Evolutionary conservation across 306 rosid genomes (phyloP).

Genomic region (Begonia masoniana): DNA sequence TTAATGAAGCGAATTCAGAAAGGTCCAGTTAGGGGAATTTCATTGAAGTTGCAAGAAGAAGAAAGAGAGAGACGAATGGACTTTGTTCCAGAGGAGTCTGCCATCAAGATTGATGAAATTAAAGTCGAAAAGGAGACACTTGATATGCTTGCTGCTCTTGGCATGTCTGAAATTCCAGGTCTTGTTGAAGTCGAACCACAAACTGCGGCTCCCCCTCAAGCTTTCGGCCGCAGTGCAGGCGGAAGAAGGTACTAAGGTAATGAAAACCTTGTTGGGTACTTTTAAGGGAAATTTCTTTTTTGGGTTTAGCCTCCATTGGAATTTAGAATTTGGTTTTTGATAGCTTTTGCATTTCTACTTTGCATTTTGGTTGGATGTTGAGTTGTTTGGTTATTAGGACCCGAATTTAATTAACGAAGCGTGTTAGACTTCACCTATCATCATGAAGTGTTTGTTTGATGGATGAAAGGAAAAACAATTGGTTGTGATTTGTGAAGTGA

Average conservation of each 20-base stretch:
- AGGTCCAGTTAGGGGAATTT: conserved; percentile 27
- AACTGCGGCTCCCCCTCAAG: conserved; percentile 10
- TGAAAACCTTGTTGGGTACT: too few species aligned
- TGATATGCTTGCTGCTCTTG: conserved; percentile 22
- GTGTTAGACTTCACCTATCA: too few species aligned
- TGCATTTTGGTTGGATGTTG: too few species aligned
- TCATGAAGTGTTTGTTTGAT: too few species aligned
- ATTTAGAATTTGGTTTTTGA: too few species aligned
- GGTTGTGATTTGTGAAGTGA: too few species aligned
- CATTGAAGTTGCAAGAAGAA: conserved; percentile 24
- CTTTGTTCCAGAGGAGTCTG: conserved; percentile 22
- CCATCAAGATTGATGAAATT: conserved; percentile 3
- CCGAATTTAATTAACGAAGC: too few species aligned
- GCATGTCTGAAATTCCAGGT: conserved; percentile 23
- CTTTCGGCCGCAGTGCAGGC: conserved; percentile 20
- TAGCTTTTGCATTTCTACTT: too few species aligned
- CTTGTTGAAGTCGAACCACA: conserved; percentile 20
- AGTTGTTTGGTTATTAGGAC: too few species aligned
- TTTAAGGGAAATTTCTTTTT: too few species aligned
- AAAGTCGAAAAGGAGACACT: conserved; percentile 24
- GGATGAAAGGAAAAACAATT: too few species aligned
- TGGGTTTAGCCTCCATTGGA: too few species aligned
- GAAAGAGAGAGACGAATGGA: conserved; percentile 26
- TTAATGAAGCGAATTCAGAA: conserved; percentile 30
- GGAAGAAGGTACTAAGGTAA: conserved; percentile 21